Conservation (phyloP, 257 asterid genomes). For the Solanum tarapatanum region DNA sequence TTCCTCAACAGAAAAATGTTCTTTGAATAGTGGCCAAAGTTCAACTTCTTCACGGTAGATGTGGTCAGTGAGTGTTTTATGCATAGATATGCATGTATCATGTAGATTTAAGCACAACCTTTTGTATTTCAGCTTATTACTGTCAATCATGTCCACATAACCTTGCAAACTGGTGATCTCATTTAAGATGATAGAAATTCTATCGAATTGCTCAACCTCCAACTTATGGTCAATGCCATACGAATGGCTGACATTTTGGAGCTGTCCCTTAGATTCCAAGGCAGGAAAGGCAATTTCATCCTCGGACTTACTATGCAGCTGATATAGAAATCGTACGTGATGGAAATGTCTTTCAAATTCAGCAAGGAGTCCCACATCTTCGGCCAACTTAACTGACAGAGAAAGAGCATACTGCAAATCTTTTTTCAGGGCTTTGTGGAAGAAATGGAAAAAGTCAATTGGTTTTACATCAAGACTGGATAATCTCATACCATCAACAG, state of each 20-base stretch:
- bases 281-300: conserved; percentile 70
- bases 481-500: conserved; percentile 12
- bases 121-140: conserved; percentile 18
- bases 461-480: conserved; percentile 41
- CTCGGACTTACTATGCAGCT: conserved; percentile 56
- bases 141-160: conserved; percentile 11
- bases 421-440: conserved; percentile 59
- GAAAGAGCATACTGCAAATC: conserved; percentile 45
- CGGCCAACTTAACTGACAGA: conserved; percentile 49
- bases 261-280: conserved; percentile 62
- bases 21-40: conserved; percentile 53
- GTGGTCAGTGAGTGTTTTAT: conserved; percentile 58
- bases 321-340: conserved; percentile 35
- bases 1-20: conserved; percentile 54
- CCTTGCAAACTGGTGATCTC: conserved; percentile 30
- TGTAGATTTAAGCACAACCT: conserved; percentile 49
- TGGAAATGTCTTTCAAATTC: conserved; percentile 43
- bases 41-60: conserved; percentile 63
- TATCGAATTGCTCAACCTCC: conserved; percentile 48
- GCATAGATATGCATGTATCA: conserved; percentile 51
- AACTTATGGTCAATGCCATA: conserved; percentile 64
- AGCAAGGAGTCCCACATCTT: conserved; percentile 23
- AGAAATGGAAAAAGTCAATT: conserved; percentile 41
- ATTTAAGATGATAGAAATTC: conserved; percentile 30
- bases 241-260: conserved; percentile 54